Percentiles rank a stretch among this genome's conserved stretches.
Conservation (phyloP, 805 yeast genomes). For the Teunomyces aglyptinius region DNA sequence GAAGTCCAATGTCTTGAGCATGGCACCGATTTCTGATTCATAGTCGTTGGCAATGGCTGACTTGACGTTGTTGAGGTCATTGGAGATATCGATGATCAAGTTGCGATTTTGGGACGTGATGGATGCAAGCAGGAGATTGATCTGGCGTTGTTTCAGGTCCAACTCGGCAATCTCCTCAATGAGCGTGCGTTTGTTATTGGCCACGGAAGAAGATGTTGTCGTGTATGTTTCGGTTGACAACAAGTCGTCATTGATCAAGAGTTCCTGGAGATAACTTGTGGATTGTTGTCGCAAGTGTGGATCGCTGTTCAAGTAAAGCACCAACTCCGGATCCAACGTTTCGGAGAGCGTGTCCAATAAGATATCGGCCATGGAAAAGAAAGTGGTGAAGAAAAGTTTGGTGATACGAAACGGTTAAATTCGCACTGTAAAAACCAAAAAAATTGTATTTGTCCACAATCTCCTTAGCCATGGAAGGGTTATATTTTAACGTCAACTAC, state of each 20-base stretch:
- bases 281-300: conserved; percentile 18
- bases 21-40: conserved; percentile 13
- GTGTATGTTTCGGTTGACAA: conserved; percentile 44
- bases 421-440: background rate
- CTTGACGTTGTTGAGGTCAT: conserved; percentile 32
- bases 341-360: conserved; percentile 31
- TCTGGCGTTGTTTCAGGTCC: conserved; percentile 51
- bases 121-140: conserved; percentile 47
- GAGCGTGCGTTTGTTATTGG: conserved; percentile 32
- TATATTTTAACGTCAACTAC: conserved; percentile 81
- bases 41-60: conserved; percentile 15
- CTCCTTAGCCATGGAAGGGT: conserved; percentile 71
- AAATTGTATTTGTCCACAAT: background rate
- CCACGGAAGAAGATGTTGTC: conserved; percentile 27
- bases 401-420: background rate
- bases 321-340: conserved; percentile 25
- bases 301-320: conserved; percentile 18
- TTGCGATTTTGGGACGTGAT: conserved; percentile 43
- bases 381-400: too few relatives aligned
- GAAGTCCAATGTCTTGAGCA: conserved; percentile 13
- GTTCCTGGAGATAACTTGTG: conserved; percentile 32
- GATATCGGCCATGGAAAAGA: conserved; percentile 28
- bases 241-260: conserved; percentile 49
- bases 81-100: conserved; percentile 41
- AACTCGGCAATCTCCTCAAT: conserved; percentile 75